Conservation (phyloP, 306 rosid genomes). For the Vigna hirtella region DNA sequence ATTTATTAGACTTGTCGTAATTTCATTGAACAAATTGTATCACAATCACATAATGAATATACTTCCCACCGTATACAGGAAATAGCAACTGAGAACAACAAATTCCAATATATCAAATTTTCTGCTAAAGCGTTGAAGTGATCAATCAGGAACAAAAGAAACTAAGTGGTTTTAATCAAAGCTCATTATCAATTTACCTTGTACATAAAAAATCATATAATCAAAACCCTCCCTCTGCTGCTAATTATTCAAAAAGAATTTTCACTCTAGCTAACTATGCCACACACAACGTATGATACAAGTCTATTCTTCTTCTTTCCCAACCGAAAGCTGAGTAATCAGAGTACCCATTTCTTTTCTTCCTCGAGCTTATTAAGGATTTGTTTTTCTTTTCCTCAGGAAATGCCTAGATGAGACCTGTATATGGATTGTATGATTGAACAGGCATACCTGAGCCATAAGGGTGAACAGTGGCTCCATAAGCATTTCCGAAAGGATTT, state of each 20-base stretch:
- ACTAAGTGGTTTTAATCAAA: slow-evolving; percentile 47
- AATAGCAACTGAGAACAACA: slow-evolving; percentile 42
- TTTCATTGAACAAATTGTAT: slow-evolving; percentile 55
- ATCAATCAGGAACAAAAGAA: slow-evolving; percentile 58
- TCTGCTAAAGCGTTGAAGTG: slow-evolving; percentile 52
- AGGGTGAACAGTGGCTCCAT: slow-evolving; percentile 71
- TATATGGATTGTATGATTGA: slow-evolving; percentile 85
- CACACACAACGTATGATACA: slow-evolving; percentile 89
- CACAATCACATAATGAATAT: slow-evolving; percentile 66
- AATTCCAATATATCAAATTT: slow-evolving; percentile 40
- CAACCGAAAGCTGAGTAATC: slow-evolving; percentile 40
- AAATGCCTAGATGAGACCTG: slow-evolving; percentile 72
- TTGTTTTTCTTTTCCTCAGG: slow-evolving; percentile 30
- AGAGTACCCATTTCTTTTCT: slow-evolving; percentile 35
- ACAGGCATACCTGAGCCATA: slow-evolving; percentile 92
- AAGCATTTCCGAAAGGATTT: slow-evolving; percentile 89
- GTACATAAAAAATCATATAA: slow-evolving; percentile 65
- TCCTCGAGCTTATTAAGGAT: slow-evolving; percentile 37
- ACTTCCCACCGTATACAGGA: slow-evolving; percentile 51
- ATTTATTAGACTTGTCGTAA: slow-evolving; percentile 22
- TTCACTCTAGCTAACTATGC: slow-evolving; percentile 79
- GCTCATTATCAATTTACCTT: slow-evolving; percentile 62
- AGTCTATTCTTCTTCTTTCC: slow-evolving; percentile 50
- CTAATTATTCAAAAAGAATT: slow-evolving; percentile 85
- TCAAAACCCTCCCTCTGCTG: slow-evolving; percentile 63